Base-by-base conservation (phyloP, 2,329 filamentous ascomycete genomes). In the Ophiobolus disseminans region DNA sequence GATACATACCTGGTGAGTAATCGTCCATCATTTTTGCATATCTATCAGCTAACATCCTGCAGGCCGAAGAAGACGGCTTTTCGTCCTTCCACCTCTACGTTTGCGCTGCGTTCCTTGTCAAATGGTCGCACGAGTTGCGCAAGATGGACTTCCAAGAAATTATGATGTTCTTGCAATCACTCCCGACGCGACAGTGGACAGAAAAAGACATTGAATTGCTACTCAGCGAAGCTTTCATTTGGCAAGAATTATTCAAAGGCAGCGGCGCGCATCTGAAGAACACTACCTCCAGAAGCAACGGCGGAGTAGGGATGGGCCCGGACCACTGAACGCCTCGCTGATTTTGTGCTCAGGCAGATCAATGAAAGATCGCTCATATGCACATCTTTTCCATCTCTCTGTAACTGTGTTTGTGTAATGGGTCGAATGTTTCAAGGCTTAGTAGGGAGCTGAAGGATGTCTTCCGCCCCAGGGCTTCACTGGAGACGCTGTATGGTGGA, bases 81-180 rank as follows among this genome's bases (percentile, higher is more conserved):
- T 97, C 93, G 3, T 91, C 95, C 67, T 99, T 99, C 72, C 94
- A 99, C 71, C 84, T 99, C 50, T 99, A 99, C 71, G 94, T 99
- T 30, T 99, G 95, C 73, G 94, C 94, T 19, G 94, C 94, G 4
- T 97, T 99, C 70, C 80, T 99, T 20, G 94, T 97, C 43, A 99
- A 99, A 74, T 99, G 95, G 95, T 96, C 93, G 5, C 88, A 94
- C 60, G 91, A 95, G 71, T 82, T 99, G 36, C 83, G 93, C 53
- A 94, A 91, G 73, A 97, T 97, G 93, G 94, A 99, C 72, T 97
- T 97, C 60, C 85, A 97, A 77, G 93, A 97, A 73, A 88, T 96
- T 50, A 97, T 99, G 92, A 99, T 99, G 93, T 99, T 99, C 70
- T 78, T 99, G 45, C 94, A 99, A 76, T 90, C 91, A 35, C 78